Percentiles rank a stretch among this genome's conserved stretches.
Evolutionary conservation across 768 basidiomycete species (phyloP).

Genomic region (Auricularia auricula-judae): DNA sequence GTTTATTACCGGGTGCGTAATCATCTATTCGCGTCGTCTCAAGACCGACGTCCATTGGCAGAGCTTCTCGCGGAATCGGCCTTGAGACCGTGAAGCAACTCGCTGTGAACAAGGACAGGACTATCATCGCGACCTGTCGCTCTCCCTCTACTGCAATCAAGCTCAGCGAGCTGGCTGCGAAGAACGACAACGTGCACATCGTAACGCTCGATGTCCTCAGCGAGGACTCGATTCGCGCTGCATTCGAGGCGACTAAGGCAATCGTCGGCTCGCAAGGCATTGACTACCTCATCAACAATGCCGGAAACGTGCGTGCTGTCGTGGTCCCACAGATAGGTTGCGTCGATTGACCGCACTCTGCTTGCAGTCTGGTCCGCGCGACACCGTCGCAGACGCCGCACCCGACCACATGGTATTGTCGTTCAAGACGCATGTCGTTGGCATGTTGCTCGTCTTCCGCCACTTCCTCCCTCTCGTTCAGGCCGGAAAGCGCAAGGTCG

Average conservation of each 20-base stretch:
- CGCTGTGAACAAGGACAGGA: constrained; percentile 8
- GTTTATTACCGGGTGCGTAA: constrained; percentile 10
- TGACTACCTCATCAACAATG: constrained; percentile 31
- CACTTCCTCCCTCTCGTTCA: constrained; percentile 24
- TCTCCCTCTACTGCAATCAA: constrained; percentile 11
- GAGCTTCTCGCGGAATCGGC: constrained; percentile 14
- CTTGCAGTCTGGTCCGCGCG: not conserved
- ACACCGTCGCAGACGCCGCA: constrained; percentile 9
- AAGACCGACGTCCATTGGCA: not conserved
- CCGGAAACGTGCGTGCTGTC: constrained; percentile 17
- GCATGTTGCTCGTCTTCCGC: constrained; percentile 24
- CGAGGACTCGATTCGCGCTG: constrained; percentile 16
- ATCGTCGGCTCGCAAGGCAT: constrained; percentile 20
- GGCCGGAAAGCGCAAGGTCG: constrained; percentile 19
- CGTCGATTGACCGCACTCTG: not conserved
- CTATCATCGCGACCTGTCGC: constrained; percentile 16
- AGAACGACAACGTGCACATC: constrained; percentile 21
- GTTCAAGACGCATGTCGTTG: constrained; percentile 23
- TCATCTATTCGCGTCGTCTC: not conserved
- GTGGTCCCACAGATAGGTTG: too few relatives aligned
- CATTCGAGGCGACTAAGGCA: constrained; percentile 14
- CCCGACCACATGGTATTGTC: constrained; percentile 14
- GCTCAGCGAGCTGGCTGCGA: constrained; percentile 11
- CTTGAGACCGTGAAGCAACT: constrained; percentile 12
- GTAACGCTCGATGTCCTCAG: constrained; percentile 21